Evolutionary conservation across 2,329 filamentous ascomycete genomes (phyloP), one percentile per base, ranked within the genome.

Genomic region (Colletotrichum simmondsii): DNA sequence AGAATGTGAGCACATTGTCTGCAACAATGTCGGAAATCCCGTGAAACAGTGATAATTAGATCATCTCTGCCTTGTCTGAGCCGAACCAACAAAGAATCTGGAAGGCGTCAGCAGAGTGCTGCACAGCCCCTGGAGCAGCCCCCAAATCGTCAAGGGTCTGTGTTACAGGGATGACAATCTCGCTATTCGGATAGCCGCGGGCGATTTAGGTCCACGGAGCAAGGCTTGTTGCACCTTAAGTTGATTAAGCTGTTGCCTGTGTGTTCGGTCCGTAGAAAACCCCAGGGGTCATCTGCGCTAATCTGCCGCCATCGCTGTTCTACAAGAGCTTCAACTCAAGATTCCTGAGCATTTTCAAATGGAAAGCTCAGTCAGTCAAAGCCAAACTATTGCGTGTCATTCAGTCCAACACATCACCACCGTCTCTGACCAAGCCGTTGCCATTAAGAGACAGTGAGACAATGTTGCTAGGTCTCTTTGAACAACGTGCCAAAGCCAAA

Each of bases 181-280:
- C 12, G 28, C 26, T n/a, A n/a, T 5, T 6, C 16, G 22, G n/a
- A 22, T 57, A n/a, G 19, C 54, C 28, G 42, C 42, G 19, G 42
- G 42, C 16, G 16, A n/a, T n/a, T 49, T 49, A n/a, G 42, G 42
- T 3, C 19, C 19, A 49, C 16, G 11, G 30, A 35, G 5, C 30
- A 22, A n/a, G 42, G 56, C 56, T 58, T 30, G 8, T 58, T 35
- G 28, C 30, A 35, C 30, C 10, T 65, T 58, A 58, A 58, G 11
- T 58, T 32, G 26, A 58, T 30, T 49, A 65, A 53, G 26, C 24
- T 65, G 63, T 12, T 65, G 63, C 63, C 63, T 59, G n/a, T 19
- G 35, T 16, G 35, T 28, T 42, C 19, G 24, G 32, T 49, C 63
- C 63, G 58, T 53, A 19, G 12, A n/a, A 14, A 1, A 53, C 19